Conservation (phyloP, 2,329 filamentous ascomycete genomes). For the Neonectria punicea region DNA sequence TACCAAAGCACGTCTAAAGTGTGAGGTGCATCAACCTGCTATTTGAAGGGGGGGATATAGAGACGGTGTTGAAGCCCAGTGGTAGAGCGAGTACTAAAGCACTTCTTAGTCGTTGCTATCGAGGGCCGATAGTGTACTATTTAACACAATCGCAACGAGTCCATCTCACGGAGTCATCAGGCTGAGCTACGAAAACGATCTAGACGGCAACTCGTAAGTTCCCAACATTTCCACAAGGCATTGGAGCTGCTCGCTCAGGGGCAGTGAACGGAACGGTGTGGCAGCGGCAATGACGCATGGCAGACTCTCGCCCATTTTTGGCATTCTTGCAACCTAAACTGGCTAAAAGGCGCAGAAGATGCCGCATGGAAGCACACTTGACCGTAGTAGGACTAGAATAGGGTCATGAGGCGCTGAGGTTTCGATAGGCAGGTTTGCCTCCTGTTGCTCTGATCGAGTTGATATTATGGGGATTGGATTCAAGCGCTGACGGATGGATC, state of each 20-base stretch:
- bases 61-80: not conserved
- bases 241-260: not conserved
- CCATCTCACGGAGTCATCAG: not conserved
- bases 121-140: not conserved
- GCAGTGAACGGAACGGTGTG: no score
- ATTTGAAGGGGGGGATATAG: not conserved
- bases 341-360: not conserved
- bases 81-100: not conserved
- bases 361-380: not conserved
- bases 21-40: not conserved
- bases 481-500: not conserved
- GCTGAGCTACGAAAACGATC: not conserved
- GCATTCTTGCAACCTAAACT: not conserved
- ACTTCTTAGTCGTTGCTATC: not conserved
- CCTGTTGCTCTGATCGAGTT: not conserved
- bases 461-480: not conserved
- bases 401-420: not conserved
- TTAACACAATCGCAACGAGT: not conserved
- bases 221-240: not conserved
- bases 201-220: conserved; percentile 6
- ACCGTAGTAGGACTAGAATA: not conserved
- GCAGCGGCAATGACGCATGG: not conserved
- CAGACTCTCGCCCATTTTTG: not conserved
- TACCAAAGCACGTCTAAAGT: not conserved
- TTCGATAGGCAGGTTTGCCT: not conserved